Conservation (phyloP, 2,329 filamentous ascomycete genomes). For the Cladosporium colombiae region DNA sequence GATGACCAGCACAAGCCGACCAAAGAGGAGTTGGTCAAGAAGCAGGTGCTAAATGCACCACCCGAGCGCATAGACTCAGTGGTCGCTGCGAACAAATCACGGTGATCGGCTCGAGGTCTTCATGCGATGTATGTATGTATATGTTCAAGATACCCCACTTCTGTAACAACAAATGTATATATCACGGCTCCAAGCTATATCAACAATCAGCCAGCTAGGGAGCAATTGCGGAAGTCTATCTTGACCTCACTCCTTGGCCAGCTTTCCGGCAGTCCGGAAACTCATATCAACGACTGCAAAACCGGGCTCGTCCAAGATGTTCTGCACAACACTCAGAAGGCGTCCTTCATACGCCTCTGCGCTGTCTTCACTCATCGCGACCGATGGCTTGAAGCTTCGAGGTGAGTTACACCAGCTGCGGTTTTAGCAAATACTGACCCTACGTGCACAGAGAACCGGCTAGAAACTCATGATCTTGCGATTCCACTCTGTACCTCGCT, state of each 20-base stretch:
- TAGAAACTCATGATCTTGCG: constrained; percentile 42
- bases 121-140: constrained; percentile 18
- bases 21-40: constrained; percentile 9
- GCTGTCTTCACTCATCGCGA: constrained; percentile 25
- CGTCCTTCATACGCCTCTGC: constrained; percentile 41
- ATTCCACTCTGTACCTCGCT: constrained; percentile 27
- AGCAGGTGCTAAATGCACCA: constrained; percentile 13
- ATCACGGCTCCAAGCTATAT: constrained; percentile 2
- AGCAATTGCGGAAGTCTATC: neutral
- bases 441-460: constrained; percentile 30
- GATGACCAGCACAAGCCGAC: constrained; percentile 20
- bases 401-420: constrained; percentile 20
- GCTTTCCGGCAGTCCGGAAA: no score
- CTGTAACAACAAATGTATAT: constrained; percentile 16
- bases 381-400: constrained; percentile 31
- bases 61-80: constrained; percentile 27
- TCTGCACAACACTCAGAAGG: constrained; percentile 44
- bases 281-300: neutral
- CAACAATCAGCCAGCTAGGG: neutral
- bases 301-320: constrained; percentile 32
- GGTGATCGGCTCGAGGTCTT: constrained; percentile 25
- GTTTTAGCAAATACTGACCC: neutral
- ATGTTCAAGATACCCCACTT: constrained; percentile 28
- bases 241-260: constrained; percentile 10
- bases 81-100: constrained; percentile 26